These are phyloP conservation scores for Mycosphaerella sp. DNA, from an alignment of 2,329 filamentous ascomycete species.

Conservation along the genomic window DNA sequence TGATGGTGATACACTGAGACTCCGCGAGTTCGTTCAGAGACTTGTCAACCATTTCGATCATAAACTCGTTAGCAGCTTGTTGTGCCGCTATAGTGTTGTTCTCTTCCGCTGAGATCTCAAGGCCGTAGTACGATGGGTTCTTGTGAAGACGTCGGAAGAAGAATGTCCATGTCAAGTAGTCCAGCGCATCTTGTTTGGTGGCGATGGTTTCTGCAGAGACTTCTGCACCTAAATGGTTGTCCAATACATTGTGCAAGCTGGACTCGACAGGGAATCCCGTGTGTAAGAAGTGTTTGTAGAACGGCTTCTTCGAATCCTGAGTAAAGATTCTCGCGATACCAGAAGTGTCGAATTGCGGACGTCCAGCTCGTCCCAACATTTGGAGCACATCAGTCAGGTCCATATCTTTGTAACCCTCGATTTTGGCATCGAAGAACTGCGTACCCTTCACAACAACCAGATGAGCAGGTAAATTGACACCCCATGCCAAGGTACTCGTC, in stretches of 20 bases:
- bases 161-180: constrained; percentile 99
- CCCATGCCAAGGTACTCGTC: constrained; percentile 95
- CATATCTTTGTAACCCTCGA: constrained; percentile 97
- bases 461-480: constrained; percentile 92
- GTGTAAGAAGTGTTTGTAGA: constrained; percentile 98
- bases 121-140: constrained; percentile 95
- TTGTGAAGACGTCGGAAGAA: constrained; percentile 97
- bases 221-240: constrained; percentile 94
- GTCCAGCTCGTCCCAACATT: constrained; percentile 92
- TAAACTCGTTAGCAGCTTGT: constrained; percentile 83
- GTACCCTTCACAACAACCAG: constrained; percentile 97
- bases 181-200: constrained; percentile 93
- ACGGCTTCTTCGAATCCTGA: constrained; percentile 94
- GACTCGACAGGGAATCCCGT: constrained; percentile 98
- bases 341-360: constrained; percentile 92
- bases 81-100: constrained; percentile 84
- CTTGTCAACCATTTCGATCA: constrained; percentile 85
- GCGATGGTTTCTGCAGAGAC: constrained; percentile 86
- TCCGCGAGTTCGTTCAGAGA: constrained; percentile 75
- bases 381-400: constrained; percentile 95
- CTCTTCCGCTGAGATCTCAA: constrained; percentile 87
- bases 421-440: constrained; percentile 97
- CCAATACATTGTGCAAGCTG: constrained; percentile 88
- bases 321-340: constrained; percentile 97
- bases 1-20: constrained; percentile 76